phyloP scores from a whole-genome alignment of 345 rosid genomes.

The Pistacia vera region DNA sequence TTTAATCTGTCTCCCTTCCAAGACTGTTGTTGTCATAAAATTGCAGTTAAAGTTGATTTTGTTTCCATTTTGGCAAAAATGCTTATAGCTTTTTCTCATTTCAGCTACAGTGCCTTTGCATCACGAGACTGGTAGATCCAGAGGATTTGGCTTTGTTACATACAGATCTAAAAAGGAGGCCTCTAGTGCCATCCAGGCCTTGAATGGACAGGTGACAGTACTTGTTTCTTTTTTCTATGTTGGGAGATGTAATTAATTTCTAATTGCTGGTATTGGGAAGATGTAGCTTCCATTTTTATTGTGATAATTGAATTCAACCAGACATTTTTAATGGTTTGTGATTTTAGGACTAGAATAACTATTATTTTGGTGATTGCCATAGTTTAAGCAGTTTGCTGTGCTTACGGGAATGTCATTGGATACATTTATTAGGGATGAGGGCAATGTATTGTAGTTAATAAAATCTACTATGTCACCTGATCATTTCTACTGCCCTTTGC shows the following conservation, averaged over 20 bases:
- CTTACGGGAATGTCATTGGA: neutral
- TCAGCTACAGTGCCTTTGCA: slow-evolving; percentile 83
- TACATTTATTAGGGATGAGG: neutral
- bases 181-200: slow-evolving; percentile 83
- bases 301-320: no score
- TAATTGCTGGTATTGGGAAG: neutral
- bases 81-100: slow-evolving; percentile 15
- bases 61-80: neutral
- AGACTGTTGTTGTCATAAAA: no score
- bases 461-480: neutral
- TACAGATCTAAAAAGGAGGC: slow-evolving; percentile 70
- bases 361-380: neutral
- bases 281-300: neutral
- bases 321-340: no score
- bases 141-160: slow-evolving; percentile 92
- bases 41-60: no score
- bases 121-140: slow-evolving; percentile 88
- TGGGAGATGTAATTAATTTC: neutral
- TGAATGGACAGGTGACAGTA: slow-evolving; percentile 83
- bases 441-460: neutral
- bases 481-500: no score
- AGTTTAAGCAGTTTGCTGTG: neutral
- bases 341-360: neutral
- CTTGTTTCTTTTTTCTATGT: neutral
- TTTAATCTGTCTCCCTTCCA: no score